Evolutionary conservation across 78 protist species (phyloP).

Genomic region (Dictyostelium firmibasis): DNA sequence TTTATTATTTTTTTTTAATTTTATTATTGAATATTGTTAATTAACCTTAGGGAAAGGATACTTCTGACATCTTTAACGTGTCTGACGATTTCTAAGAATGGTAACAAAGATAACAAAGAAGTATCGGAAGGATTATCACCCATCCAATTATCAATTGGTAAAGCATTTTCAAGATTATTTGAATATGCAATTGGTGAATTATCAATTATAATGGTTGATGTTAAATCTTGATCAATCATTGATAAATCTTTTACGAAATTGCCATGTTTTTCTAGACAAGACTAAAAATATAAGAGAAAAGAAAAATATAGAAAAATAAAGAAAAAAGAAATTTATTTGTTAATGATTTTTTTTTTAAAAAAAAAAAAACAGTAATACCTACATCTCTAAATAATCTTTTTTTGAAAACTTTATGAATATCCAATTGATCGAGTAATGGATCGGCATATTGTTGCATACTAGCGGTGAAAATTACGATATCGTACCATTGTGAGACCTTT

Average conservation of each 20-base stretch:
- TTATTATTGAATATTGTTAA: neutral
- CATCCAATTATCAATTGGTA: conserved; percentile 86
- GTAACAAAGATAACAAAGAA: conserved; percentile 80
- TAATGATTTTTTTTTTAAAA: neutral
- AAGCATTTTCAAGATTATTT: conserved; percentile 82
- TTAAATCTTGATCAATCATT: conserved; percentile 72
- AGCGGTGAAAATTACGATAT: conserved; percentile 90
- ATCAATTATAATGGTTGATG: conserved; percentile 85
- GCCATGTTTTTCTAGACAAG: conserved; percentile 66
- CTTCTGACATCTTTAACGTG: conserved; percentile 87
- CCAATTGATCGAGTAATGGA: conserved; percentile 86
- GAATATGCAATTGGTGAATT: conserved; percentile 86
- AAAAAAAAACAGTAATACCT: neutral
- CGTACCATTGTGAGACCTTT: conserved; percentile 87
- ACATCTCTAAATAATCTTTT: conserved; percentile 65
- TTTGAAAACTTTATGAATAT: conserved; percentile 27
- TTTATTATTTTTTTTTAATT: neutral
- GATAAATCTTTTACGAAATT: conserved; percentile 84
- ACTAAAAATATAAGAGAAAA: neutral
- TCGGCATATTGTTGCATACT: conserved; percentile 85
- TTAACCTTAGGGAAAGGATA: conserved; percentile 64
- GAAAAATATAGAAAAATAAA: neutral
- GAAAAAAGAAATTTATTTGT: neutral
- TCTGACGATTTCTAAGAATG: conserved; percentile 84
- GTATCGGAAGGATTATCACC: conserved; percentile 64